Evolutionary conservation across 495 filamentous ascomycete genomes (phyloP), one percentile per base, ranked within the genome.

Genomic region (Thozetella sp.): DNA sequence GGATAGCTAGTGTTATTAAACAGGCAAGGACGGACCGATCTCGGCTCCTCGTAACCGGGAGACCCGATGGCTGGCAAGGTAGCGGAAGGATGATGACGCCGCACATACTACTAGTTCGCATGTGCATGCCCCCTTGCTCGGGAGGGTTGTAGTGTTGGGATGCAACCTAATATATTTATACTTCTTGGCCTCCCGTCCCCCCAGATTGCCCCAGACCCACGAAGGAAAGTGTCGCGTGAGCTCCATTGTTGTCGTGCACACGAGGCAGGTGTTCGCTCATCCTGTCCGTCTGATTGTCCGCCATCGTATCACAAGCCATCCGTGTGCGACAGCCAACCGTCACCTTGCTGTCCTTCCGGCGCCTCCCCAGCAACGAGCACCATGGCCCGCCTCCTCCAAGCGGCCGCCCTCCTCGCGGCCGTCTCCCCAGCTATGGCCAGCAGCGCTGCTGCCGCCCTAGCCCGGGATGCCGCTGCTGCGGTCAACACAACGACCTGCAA

Each of bases 401-500:
- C 30, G 6, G 30, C 30, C 30, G 30, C 30, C 30, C 30, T 37
- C 15, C 30, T 37, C 30, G 30, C 30, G 30, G 30, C 30, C 15
- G 30, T 15, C 30, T 6, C 30, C 15, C 30, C 30, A 15, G 30
- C 30, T 6, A 6, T 37, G 6, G 30, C 30, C 6, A 37, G 30
- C 15, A 37, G 30, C 30, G 30, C 30, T 15, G 30, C 6, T 15
- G 6, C 30, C 30, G 30, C 30, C 30, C 15, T 37, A 6, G 30
- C 30, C 30, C 30, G 30, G 30, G 30, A 37, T 15, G 30, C 30
- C 30, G 6, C 30, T 6, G 30, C 30, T 15, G 30, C 30, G 6
- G 30, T 37, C 30, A 37, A 37, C 30, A 37, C 30, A 15, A 37
- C 30, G 30, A 37, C 30, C 6, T 93, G 90, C 62, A 83, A 82